phyloP scores from a whole-genome alignment of 371 early-diverging fungal genomes.

The Lichtheimia ornata region DNA sequence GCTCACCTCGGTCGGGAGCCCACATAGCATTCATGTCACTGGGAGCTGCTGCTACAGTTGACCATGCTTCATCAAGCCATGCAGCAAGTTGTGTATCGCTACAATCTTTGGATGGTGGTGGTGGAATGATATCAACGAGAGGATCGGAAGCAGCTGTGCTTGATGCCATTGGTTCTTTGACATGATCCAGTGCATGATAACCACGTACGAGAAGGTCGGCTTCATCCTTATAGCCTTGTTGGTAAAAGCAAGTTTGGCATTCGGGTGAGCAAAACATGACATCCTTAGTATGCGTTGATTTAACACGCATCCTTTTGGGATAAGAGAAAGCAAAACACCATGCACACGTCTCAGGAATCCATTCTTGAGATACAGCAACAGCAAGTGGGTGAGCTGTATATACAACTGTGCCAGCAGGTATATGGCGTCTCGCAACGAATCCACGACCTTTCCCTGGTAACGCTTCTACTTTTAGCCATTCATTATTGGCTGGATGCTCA shows the following conservation, averaged over 20 bases:
- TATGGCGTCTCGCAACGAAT: constrained; percentile 24
- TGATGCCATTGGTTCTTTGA: not conserved
- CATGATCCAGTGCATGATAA: constrained; percentile 8
- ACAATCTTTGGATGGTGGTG: not conserved
- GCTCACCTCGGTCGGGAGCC: constrained; percentile 25
- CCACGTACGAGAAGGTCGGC: constrained; percentile 8
- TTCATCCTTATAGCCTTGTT: constrained; percentile 12
- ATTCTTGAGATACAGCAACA: constrained; percentile 39
- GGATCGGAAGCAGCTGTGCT: too few relatives aligned
- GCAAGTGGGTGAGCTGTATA: constrained; percentile 34
- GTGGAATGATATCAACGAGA: not conserved
- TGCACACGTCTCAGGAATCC: constrained; percentile 41
- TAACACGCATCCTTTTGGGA: constrained; percentile 36
- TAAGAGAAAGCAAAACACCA: constrained; percentile 43
- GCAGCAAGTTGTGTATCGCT: not conserved
- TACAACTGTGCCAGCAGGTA: constrained; percentile 28
- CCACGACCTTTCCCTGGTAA: constrained; percentile 44
- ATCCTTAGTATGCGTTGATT: constrained; percentile 13
- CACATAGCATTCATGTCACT: constrained; percentile 3
- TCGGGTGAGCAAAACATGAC: constrained; percentile 34
- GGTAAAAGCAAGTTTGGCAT: constrained; percentile 18
- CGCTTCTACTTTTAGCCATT: constrained; percentile 2
- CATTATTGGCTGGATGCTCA: constrained; percentile 10
- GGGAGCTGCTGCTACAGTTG: not conserved
- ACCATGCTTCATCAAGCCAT: constrained; percentile 35